Conservation (phyloP, 768 basidiomycete species). For the Termitomyces sp. region DNA sequence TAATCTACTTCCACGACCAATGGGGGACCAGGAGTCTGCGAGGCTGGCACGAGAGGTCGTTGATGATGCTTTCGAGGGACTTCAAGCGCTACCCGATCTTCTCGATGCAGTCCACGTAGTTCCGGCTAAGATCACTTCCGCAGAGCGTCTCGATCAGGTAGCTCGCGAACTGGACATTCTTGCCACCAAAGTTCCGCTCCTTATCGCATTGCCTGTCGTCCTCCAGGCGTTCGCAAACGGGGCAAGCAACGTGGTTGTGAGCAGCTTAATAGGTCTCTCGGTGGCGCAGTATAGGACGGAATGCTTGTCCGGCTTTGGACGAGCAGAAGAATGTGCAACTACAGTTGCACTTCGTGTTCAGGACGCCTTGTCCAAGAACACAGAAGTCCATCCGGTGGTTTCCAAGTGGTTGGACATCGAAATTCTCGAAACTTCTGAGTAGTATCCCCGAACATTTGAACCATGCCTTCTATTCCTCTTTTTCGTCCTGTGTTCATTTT, state of each 20-base stretch:
- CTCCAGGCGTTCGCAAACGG: constrained; percentile 44
- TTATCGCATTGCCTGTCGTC: constrained; percentile 67
- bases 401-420: constrained; percentile 48
- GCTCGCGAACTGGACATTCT: constrained; percentile 44
- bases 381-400: constrained; percentile 26
- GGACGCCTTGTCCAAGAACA: constrained; percentile 35
- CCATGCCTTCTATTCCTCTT: background rate
- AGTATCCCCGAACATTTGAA: background rate
- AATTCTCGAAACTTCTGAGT: constrained; percentile 20
- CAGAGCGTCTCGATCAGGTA: constrained; percentile 18
- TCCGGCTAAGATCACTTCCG: constrained; percentile 17
- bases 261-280: constrained; percentile 48
- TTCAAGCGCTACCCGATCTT: constrained; percentile 50
- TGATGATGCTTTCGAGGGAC: constrained; percentile 67
- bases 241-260: constrained; percentile 33
- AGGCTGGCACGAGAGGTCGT: constrained; percentile 74
- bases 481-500: background rate
- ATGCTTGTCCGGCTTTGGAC: constrained; percentile 68
- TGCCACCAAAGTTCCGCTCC: constrained; percentile 62
- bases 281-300: constrained; percentile 63
- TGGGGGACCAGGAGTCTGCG: constrained; percentile 37
- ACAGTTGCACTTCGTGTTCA: constrained; percentile 54
- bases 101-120: constrained; percentile 39
- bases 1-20: constrained; percentile 54
- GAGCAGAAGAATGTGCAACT: constrained; percentile 68